These are phyloP conservation scores for Fragaria ananassa DNA, from an alignment of 306 rosid genomes.

Conservation along the genomic window DNA sequence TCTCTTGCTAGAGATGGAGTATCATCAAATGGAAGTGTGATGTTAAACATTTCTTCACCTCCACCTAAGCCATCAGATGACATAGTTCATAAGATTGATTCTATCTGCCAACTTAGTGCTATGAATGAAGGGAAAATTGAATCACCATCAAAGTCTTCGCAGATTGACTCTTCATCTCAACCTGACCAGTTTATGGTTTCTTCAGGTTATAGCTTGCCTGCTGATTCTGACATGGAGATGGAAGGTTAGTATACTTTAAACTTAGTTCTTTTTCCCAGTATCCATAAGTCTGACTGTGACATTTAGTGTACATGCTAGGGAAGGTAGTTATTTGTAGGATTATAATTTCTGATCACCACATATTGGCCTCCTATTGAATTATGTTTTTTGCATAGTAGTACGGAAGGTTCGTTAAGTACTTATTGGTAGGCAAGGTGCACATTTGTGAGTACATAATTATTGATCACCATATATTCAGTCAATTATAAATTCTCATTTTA, in stretches of 20 bases:
- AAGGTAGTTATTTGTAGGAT: not conserved
- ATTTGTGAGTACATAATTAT: not conserved
- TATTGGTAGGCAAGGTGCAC: not conserved
- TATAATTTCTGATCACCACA: not conserved
- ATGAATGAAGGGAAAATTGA: no score
- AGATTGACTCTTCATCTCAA: no score
- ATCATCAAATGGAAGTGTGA: no score
- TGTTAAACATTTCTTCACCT: no score
- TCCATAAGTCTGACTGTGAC: not conserved
- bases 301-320: not conserved
- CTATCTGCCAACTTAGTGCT: no score
- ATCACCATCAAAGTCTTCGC: no score
- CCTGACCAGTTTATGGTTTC: constrained; percentile 18
- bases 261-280: constrained; percentile 4
- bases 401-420: constrained; percentile 54
- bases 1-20: no score
- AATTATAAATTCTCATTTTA: not conserved
- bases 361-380: not conserved
- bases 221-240: constrained; percentile 98
- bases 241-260: constrained; percentile 59
- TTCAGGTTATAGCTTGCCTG: constrained; percentile 35
- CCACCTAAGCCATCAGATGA: no score
- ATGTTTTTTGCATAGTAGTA: not conserved
- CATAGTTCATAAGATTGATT: no score
- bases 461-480: not conserved